Evolutionary conservation across 2,329 filamentous ascomycete genomes (phyloP), one percentile per base, ranked within the genome.

Genomic region (Zopfia rhizophila): DNA sequence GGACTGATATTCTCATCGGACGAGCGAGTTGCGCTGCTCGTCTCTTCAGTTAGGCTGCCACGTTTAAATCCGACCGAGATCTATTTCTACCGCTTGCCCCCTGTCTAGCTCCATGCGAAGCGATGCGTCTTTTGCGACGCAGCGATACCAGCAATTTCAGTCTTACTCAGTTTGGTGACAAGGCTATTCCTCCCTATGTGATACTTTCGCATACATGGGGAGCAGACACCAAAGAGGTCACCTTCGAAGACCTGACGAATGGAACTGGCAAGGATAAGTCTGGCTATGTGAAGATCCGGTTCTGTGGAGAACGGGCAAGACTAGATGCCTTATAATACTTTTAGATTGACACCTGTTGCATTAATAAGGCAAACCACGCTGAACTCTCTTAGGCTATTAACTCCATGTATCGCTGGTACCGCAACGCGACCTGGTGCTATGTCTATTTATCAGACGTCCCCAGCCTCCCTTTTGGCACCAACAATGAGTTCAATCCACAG

Each of bases 21-120:
- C 37, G 29, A 29, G 36, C 32, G 23, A 43, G 42, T 48, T 47
- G 28, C 27, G 25, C 11, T 48, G 31, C 45, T 42, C 38, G 25
- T 43, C 45, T 29, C 31, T 36, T 38, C 40, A 11, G 32, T 28
- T 13, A 38, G 32, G 40, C 38, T 42, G 38, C 38, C 29, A 29
- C 33, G 18, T 42, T 42, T 42, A 13, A 42, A 38, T 22, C 31
- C 35, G n/a, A n/a, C 35, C 19, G 35, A 38, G 21, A 24, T 23
- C 27, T 22, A 38, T 14, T 33, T 29, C 38, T 42, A 32, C 38
- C 38, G 38, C 38, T 42, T 42, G 37, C 19, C 17, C n/a, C n/a
- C n/a, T n/a, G 14, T 31, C 29, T 14, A 31, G 29, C 29, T 31
- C 29, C 14, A 31, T n/a, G n/a, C n/a, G n/a, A n/a, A n/a, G n/a